Evolutionary conservation across 768 basidiomycete species (phyloP), one percentile per base, ranked within the genome.

Genomic region (Guyanaporus albipodus): DNA sequence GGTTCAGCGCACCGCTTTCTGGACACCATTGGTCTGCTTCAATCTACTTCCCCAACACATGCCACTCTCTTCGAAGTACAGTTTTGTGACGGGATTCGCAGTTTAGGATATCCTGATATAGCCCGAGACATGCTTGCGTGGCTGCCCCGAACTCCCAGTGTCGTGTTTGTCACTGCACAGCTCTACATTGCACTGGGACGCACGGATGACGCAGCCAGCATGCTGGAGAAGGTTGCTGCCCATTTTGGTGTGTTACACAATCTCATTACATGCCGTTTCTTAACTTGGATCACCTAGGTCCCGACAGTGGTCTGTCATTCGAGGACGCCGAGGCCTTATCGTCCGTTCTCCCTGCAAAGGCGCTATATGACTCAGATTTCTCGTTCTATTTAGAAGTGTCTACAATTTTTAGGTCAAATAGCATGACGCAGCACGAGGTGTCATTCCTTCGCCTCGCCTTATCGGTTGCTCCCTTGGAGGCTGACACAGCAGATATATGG

Each of bases 391-490:
- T 83, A 23, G 89, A 92, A 64, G 77, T 79, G 29, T 79, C 85
- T 15, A 67, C 75, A n/a, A 68, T 94, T 9, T 96, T 91, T 71
- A 85, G 82, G 55, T 68, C 75, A 38, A 71, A 70, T 19, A 70
- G 68, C 26, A 64, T 78, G 42, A 72, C 82, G 24, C 71, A 71
- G 19, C 73, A 86, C 24, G 85, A 91, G 55, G 79, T 88, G 26
- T 64, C 68, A 19, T 97, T 95, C 62, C 79, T 86, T 38, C 80
- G 84, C 53, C 72, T 91, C 27, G 91, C 94, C 9, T 74, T 96
- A 49, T 83, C 85, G n/a, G 76, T 77, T 41, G 81, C 81, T 6
- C 73, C 77, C 17, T 54, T 66, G 24, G 75, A 71, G 17, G 66
- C 67, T 15, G 79, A 85, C 52, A 80, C 79, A 9, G 72, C 78